Evolutionary conservation across 345 rosid species (phyloP).

Genomic region (Eutrema japonicum): DNA sequence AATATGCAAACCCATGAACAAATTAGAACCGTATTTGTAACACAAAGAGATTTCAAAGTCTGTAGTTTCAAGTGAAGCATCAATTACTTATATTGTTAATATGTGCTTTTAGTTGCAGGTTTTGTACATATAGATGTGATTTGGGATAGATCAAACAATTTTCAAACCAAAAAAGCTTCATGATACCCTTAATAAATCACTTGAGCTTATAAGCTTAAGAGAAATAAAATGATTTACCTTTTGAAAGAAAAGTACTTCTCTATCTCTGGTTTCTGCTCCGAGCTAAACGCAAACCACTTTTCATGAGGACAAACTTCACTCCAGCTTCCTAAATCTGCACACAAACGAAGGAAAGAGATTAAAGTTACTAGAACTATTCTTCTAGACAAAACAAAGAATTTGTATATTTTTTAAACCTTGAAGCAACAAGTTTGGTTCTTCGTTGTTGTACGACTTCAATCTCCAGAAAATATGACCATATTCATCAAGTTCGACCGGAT

Average conservation of each 20-base stretch:
- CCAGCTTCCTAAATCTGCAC: conserved; percentile 53
- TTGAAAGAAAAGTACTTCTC: conserved; percentile 60
- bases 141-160: background rate
- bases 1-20: background rate
- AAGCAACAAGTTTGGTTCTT: conserved; percentile 53
- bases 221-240: conserved; percentile 46
- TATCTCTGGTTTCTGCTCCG: conserved; percentile 58
- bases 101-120: background rate
- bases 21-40: background rate
- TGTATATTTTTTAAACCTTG: conserved; percentile 58
- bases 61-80: too few species aligned
- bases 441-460: conserved; percentile 46
- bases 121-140: background rate
- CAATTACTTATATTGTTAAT: too few species aligned
- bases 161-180: background rate
- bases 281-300: conserved; percentile 64
- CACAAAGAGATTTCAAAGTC: background rate
- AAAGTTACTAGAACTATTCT: conserved; percentile 2
- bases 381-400: conserved; percentile 1
- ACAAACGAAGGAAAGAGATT: conserved; percentile 8
- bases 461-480: conserved; percentile 69
- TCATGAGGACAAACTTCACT: conserved; percentile 48
- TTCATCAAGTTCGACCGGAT: conserved; percentile 49
- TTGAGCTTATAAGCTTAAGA: background rate
- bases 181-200: background rate